Conservation (phyloP, 352 stramenopile genomes). For the Globisporangium uncinulatum region DNA sequence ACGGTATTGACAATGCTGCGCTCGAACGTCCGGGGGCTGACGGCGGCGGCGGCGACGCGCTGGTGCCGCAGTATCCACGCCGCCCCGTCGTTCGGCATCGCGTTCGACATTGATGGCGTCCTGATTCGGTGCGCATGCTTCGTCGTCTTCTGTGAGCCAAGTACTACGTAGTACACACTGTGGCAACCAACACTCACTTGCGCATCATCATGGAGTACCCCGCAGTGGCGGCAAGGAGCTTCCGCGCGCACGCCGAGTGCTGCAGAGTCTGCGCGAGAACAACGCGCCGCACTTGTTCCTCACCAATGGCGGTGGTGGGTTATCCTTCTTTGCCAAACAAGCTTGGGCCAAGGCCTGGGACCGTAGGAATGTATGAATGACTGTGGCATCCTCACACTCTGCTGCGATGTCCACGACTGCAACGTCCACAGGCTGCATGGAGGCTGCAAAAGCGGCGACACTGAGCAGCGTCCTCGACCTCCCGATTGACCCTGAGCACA, state of each 20-base stretch:
- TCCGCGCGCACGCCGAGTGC: constrained; percentile 53
- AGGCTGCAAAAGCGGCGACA: constrained; percentile 76
- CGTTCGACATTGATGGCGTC: constrained; percentile 91
- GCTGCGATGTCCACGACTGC: no score
- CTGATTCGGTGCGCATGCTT: constrained; percentile 59
- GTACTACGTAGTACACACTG: no score
- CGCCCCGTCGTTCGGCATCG: constrained; percentile 62
- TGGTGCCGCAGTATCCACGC: neutral
- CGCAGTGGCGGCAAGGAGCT: constrained; percentile 63
- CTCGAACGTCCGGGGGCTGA: neutral
- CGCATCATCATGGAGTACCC: no score
- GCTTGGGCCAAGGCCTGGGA: no score
- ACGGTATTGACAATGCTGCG: neutral
- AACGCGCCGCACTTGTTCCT: constrained; percentile 87
- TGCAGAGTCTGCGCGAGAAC: constrained; percentile 54
- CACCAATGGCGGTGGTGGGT: constrained; percentile 77
- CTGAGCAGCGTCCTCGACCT: constrained; percentile 57
- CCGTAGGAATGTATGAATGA: neutral
- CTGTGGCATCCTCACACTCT: no score
- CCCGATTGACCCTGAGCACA: constrained; percentile 61
- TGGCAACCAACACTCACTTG: no score
- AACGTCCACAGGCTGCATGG: constrained; percentile 62
- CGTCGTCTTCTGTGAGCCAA: neutral
- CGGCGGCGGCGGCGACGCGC: neutral
- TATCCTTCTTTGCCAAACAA: neutral